Evolutionary conservation across 1,284 basidiomycete species (phyloP), one percentile per base, ranked within the genome.

Genomic region (Apiotrichum sp.): DNA sequence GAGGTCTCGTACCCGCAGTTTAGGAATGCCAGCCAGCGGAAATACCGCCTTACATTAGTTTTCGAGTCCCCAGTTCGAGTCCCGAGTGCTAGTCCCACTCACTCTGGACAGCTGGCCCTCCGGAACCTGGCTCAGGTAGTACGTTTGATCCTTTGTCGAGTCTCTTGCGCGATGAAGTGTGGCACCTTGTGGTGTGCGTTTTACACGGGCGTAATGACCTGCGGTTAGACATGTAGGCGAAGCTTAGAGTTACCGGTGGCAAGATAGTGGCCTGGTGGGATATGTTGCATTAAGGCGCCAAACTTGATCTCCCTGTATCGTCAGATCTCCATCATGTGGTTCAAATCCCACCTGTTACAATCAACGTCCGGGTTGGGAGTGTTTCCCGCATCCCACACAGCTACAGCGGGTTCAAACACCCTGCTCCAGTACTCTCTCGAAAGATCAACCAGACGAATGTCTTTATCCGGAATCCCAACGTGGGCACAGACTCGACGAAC

Each of bases 291-390:
- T 13, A 98, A 78, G 0, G 87, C 87, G 3, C 91, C 91, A 64
- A 98, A 98, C 73, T 98, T 97, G 71, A 98, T 89, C 72, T 95
- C 88, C 66, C 89, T 92, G 55, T 22, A 33, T n/a, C 36, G 40
- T 52, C 47, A 53, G 52, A 13, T 44, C 16, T 1, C 6, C 46
- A 13, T 32, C 11, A 10, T 2, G 4, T 3, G 10, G 35, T 34
- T 31, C 2, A 33, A 8, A 29, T 52, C 78, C 53, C 51, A 89
- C 89, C 80, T 83, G 74, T 98, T 98, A 72, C 95, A 98, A 79
- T 84, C 86, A 1, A 98, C 86, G 69, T 98, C 95, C 0, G 95
- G 93, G 73, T 98, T 98, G 0, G 95, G 95, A 0, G 89, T 93
- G 16, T 80, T 71, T 0, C 91, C 92, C 1, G 74, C 64, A 65